Conservation (phyloP, 1,284 basidiomycete genomes). For the Tremellales sp. region DNA sequence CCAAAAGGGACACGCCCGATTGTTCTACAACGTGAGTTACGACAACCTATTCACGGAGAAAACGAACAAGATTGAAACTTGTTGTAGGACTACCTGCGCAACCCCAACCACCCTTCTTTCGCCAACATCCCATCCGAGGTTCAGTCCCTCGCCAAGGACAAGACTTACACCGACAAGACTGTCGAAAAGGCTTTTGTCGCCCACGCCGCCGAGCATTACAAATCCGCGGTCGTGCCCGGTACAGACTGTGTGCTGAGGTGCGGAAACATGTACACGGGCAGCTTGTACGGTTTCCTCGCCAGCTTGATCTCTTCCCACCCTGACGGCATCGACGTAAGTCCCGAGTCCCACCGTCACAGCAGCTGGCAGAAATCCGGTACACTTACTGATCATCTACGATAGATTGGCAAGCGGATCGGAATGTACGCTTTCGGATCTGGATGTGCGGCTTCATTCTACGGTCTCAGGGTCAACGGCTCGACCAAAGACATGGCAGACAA, state of each 20-base stretch:
- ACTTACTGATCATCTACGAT: not conserved
- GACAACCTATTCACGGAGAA: no score
- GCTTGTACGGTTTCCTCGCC: conserved; percentile 88
- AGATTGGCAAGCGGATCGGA: conserved; percentile 69
- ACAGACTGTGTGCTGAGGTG: conserved; percentile 81
- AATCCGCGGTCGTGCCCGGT: conserved; percentile 64
- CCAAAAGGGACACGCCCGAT: conserved; percentile 92
- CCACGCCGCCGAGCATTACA: conserved; percentile 67
- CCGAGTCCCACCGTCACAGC: not conserved
- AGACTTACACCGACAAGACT: conserved; percentile 83
- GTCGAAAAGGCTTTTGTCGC: conserved; percentile 90
- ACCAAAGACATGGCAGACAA: conserved; percentile 73
- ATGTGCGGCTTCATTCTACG: conserved; percentile 87
- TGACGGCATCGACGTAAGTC: conserved; percentile 56
- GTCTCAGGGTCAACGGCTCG: conserved; percentile 77
- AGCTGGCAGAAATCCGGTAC: not conserved
- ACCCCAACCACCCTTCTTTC: conserved; percentile 70
- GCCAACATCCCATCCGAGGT: conserved; percentile 68
- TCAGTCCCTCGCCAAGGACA: conserved; percentile 63
- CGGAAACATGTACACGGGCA: conserved; percentile 99
- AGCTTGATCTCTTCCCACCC: conserved; percentile 69
- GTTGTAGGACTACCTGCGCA: conserved; percentile 75
- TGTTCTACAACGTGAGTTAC: conserved; percentile 53
- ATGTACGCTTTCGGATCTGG: conserved; percentile 95
- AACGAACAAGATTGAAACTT: no score